Percentiles rank a stretch among this genome's conserved stretches.
Evolutionary conservation across 2,329 filamentous ascomycete species (phyloP).

Genomic region (Scedosporium boydii): DNA sequence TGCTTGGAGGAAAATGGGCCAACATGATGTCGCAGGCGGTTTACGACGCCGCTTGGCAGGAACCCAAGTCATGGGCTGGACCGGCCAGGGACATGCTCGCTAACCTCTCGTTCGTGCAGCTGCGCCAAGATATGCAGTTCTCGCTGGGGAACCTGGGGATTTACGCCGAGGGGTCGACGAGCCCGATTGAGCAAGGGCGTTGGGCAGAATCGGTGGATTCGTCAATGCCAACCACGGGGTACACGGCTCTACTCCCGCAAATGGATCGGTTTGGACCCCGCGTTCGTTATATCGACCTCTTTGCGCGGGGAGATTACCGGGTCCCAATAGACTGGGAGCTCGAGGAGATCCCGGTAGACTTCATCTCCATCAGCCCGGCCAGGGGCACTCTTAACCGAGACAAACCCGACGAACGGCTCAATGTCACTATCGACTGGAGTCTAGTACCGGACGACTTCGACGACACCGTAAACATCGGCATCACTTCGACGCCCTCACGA

Average conservation of each 20-base stretch:
- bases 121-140: slow-evolving; percentile 21
- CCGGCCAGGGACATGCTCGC: slow-evolving; percentile 39
- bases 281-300: slow-evolving; percentile 38
- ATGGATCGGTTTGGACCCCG: slow-evolving; percentile 35
- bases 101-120: slow-evolving; percentile 34
- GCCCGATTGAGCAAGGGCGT: slow-evolving; percentile 44
- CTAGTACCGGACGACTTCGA: not conserved
- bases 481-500: not conserved
- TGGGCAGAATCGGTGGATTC: slow-evolving; percentile 39
- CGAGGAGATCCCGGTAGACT: slow-evolving; percentile 8
- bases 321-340: slow-evolving; percentile 10
- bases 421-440: slow-evolving; percentile 1
- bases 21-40: slow-evolving; percentile 42
- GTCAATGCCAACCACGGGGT: slow-evolving; percentile 16
- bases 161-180: slow-evolving; percentile 39
- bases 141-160: slow-evolving; percentile 39
- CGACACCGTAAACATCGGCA: not conserved
- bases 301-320: slow-evolving; percentile 30
- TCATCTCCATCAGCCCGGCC: not conserved
- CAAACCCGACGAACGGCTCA: not conserved
- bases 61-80: slow-evolving; percentile 12
- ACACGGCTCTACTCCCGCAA: slow-evolving; percentile 24
- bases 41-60: slow-evolving; percentile 22
- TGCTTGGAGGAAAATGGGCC: slow-evolving; percentile 45
- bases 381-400: slow-evolving; percentile 1